phyloP scores from a whole-genome alignment of 768 basidiomycete genomes.

The Antrodiella citrinella region DNA sequence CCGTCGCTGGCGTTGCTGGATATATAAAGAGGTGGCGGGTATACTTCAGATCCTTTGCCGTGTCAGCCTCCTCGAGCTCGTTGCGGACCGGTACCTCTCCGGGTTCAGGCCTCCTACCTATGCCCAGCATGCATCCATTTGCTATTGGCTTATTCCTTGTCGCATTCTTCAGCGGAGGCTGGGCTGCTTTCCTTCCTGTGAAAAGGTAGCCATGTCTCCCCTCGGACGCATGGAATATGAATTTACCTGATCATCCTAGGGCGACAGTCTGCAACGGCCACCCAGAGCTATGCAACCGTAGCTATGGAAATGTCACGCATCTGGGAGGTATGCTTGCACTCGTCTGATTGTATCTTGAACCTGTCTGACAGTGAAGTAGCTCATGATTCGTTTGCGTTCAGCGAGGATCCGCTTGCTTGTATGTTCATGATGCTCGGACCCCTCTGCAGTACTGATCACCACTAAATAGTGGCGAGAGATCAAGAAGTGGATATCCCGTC shows the following conservation, averaged over 20 bases:
- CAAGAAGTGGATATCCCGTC: conserved; percentile 43
- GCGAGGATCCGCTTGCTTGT: conserved; percentile 38
- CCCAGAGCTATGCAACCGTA: conserved; percentile 49
- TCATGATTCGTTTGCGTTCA: conserved; percentile 51
- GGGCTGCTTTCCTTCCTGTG: not conserved
- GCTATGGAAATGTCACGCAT: conserved; percentile 40
- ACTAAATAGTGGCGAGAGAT: conserved; percentile 35
- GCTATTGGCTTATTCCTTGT: not conserved
- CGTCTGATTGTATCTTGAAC: not conserved
- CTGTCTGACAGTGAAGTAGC: conserved; percentile 18
- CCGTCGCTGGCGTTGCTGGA: too few species aligned
- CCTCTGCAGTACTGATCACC: too few species aligned
- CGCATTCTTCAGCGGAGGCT: not conserved
- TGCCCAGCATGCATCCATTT: not conserved
- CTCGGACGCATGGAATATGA: not conserved
- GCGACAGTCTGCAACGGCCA: conserved; percentile 53
- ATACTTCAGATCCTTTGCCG: not conserved
- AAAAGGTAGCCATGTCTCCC: too few species aligned
- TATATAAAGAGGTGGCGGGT: not conserved
- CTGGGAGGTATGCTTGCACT: conserved; percentile 21
- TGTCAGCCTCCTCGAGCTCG: not conserved
- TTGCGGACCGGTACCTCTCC: not conserved
- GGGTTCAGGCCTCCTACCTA: not conserved
- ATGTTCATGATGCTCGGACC: conserved; percentile 13
- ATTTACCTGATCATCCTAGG: conserved; percentile 1